phyloP scores from a whole-genome alignment of 2,329 filamentous ascomycete genomes.

The Cladosporium cucumerinum region DNA sequence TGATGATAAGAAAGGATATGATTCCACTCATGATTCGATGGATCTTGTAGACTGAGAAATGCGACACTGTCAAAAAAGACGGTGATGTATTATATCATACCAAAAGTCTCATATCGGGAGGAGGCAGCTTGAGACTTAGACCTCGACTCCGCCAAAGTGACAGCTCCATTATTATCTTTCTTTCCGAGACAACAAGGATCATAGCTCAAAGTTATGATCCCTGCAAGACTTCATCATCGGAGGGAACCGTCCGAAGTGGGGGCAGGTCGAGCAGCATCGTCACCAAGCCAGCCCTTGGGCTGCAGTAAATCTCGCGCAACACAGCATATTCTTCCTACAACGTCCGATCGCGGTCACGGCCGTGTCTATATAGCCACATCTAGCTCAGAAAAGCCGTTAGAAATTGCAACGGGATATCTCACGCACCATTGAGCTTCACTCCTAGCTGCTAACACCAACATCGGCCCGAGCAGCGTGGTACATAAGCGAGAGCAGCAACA shows the following conservation, averaged over 20 bases:
- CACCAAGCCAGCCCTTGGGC: not conserved
- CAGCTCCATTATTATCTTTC: not conserved
- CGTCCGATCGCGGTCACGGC: not conserved
- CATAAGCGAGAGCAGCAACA: not conserved
- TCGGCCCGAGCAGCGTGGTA: not conserved
- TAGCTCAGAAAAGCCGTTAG: not conserved
- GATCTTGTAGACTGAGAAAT: no score
- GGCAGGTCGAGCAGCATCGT: not conserved
- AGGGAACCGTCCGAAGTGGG: not conserved
- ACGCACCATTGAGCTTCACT: not conserved
- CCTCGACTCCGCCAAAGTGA: not conserved
- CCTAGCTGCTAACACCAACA: not conserved
- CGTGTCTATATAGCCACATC: not conserved
- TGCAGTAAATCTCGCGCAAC: constrained; percentile 1
- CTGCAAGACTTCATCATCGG: not conserved
- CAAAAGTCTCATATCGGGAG: no score
- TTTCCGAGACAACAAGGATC: not conserved
- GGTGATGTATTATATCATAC: no score
- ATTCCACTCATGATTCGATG: not conserved
- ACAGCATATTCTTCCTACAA: not conserved
- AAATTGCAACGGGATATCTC: no score
- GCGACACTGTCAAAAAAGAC: no score
- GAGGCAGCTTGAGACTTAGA: not conserved
- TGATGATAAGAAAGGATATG: not conserved
- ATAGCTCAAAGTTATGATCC: not conserved